These are phyloP conservation scores for Xylariaceae sp. DNA, from an alignment of 2,329 filamentous ascomycete species.

Conservation along the genomic window DNA sequence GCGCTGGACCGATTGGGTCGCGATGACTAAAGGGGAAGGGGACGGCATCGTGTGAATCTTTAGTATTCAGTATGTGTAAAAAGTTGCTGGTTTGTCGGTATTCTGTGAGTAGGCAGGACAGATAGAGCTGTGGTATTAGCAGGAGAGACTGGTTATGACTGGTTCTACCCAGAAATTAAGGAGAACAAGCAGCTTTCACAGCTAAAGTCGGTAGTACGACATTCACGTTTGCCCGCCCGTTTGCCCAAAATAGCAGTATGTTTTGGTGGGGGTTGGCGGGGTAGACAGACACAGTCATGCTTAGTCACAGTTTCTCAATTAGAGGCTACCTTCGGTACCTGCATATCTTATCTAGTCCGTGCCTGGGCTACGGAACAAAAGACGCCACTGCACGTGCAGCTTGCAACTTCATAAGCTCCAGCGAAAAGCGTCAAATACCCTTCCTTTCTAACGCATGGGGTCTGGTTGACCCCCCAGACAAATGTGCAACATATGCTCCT, in stretches of 20 bases:
- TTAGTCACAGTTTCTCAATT: background rate
- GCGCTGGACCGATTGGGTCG: conserved; percentile 71
- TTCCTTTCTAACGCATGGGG: too few species aligned
- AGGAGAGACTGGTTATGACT: too few species aligned
- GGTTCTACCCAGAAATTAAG: too few species aligned
- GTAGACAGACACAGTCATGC: conserved; percentile 17
- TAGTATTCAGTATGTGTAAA: background rate
- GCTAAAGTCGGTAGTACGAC: too few species aligned
- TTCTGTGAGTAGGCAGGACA: too few species aligned
- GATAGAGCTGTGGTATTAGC: too few species aligned
- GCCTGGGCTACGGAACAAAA: background rate
- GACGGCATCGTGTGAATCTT: conserved; percentile 58
- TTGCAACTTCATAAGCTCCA: background rate
- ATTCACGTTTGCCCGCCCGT: background rate
- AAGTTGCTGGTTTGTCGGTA: background rate
- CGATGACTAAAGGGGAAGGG: conserved; percentile 70
- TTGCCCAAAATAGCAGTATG: conserved; percentile 26
- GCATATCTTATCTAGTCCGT: background rate
- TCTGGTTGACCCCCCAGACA: background rate
- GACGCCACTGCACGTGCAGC: background rate
- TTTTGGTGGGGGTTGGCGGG: conserved; percentile 34
- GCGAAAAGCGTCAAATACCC: too few species aligned
- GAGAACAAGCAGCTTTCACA: too few species aligned
- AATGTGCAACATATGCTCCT: background rate
- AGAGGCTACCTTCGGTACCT: background rate